Conservation (phyloP, 768 basidiomycete genomes). For the Trametes sanguinea region DNA sequence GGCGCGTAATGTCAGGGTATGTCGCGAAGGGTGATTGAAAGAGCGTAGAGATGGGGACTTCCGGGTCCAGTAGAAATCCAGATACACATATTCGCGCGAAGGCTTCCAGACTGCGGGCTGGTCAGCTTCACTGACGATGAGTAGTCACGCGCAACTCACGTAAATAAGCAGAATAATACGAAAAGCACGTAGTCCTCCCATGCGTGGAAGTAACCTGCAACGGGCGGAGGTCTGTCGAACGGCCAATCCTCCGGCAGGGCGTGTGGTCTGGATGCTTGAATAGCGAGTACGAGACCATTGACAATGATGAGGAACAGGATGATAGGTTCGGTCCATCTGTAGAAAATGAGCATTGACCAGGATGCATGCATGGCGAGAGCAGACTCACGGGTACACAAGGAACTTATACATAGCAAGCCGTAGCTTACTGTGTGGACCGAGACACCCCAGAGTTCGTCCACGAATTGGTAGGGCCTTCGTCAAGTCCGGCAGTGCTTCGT, state of each 20-base stretch:
- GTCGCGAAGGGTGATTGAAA: constrained; percentile 40
- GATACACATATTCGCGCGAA: constrained; percentile 87
- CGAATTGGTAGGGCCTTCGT: constrained; percentile 55
- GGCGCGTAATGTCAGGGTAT: constrained; percentile 31
- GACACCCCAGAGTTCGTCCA: constrained; percentile 75
- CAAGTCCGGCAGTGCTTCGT: constrained; percentile 41
- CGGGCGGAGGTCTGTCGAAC: constrained; percentile 41
- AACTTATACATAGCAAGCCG: constrained; percentile 67
- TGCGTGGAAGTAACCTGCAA: constrained; percentile 75
- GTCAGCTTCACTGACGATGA: constrained; percentile 12
- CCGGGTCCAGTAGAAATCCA: constrained; percentile 86
- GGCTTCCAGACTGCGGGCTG: constrained; percentile 67
- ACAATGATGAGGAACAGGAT: constrained; percentile 83
- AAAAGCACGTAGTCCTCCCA: constrained; percentile 95
- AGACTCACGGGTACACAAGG: constrained; percentile 69
- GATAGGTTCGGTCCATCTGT: constrained; percentile 82
- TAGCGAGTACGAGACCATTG: constrained; percentile 79
- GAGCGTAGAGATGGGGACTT: constrained; percentile 54
- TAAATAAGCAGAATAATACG: constrained; percentile 80
- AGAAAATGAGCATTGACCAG: neutral
- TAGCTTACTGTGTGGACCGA: constrained; percentile 68
- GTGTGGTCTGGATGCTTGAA: constrained; percentile 70
- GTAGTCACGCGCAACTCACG: constrained; percentile 49
- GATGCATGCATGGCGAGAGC: neutral
- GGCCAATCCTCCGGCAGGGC: constrained; percentile 48